Conservation (phyloP, 345 rosid genomes). For the Camelina hispida region DNA sequence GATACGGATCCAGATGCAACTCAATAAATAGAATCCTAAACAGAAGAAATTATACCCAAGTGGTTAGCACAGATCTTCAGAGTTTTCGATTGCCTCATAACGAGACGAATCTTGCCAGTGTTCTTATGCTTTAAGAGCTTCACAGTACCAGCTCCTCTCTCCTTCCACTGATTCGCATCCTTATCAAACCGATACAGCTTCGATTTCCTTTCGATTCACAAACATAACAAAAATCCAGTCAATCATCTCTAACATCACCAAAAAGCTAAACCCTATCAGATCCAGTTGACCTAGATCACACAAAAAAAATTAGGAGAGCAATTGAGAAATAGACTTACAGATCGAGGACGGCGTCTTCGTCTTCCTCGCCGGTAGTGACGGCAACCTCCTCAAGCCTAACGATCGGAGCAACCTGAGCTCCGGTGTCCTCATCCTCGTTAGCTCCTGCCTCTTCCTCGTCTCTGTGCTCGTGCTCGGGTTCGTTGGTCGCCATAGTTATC, state of each 20-base stretch:
- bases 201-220: slow-evolving; percentile 63
- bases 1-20: slow-evolving; percentile 1
- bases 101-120: slow-evolving; percentile 81
- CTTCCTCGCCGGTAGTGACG: slow-evolving; percentile 89
- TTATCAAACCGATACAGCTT: slow-evolving; percentile 90
- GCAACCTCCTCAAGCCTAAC: slow-evolving; percentile 87
- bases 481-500: slow-evolving; percentile 62
- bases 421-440: slow-evolving; percentile 94
- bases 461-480: slow-evolving; percentile 63
- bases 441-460: slow-evolving; percentile 75
- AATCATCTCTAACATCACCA: not conserved
- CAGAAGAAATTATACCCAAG: slow-evolving; percentile 51
- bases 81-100: slow-evolving; percentile 93
- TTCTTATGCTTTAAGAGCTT: slow-evolving; percentile 85
- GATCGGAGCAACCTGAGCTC: slow-evolving; percentile 92
- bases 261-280: slow-evolving; percentile 35
- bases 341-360: slow-evolving; percentile 82
- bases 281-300: slow-evolving; percentile 16
- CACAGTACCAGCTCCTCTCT: slow-evolving; percentile 91
- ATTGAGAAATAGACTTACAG: slow-evolving; percentile 53
- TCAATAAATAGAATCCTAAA: slow-evolving; percentile 9
- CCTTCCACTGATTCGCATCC: slow-evolving; percentile 93
- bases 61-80: slow-evolving; percentile 99
- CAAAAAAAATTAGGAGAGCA: not conserved
- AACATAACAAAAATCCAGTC: slow-evolving; percentile 11